Conservation (phyloP, 2,329 filamentous ascomycete genomes). For the Cadophora sp. region DNA sequence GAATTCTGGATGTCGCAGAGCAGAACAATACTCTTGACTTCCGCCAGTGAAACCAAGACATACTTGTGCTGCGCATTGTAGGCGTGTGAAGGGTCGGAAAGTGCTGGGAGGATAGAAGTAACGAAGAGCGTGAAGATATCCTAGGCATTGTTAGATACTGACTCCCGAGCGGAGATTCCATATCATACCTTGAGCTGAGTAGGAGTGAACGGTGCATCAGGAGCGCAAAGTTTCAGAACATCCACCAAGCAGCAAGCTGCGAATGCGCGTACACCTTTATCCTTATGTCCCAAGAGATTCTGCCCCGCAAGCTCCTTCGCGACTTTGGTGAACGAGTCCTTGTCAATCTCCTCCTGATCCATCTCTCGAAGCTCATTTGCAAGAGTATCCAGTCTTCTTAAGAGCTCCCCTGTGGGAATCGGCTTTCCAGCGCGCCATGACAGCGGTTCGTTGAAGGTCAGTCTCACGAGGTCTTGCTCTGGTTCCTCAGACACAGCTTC, state of each 20-base stretch:
- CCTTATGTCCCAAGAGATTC: slow-evolving; percentile 88
- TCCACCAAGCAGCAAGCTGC: slow-evolving; percentile 90
- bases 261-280: slow-evolving; percentile 90
- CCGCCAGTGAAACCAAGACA: slow-evolving; percentile 84
- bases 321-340: slow-evolving; percentile 82
- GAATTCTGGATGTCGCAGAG: slow-evolving; percentile 86
- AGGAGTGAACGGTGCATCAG: slow-evolving; percentile 90
- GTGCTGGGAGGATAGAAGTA: slow-evolving; percentile 79
- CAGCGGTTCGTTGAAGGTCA: slow-evolving; percentile 85
- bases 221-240: slow-evolving; percentile 89
- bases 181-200: slow-evolving; percentile 82
- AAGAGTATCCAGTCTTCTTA: slow-evolving; percentile 80
- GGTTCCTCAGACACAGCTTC: slow-evolving; percentile 37
- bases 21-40: slow-evolving; percentile 93
- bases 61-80: slow-evolving; percentile 96
- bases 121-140: slow-evolving; percentile 94
- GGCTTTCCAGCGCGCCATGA: slow-evolving; percentile 92
- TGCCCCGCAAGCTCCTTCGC: slow-evolving; percentile 84
- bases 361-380: slow-evolving; percentile 83
- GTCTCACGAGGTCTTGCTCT: slow-evolving; percentile 51
- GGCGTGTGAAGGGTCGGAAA: slow-evolving; percentile 84
- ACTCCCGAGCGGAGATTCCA: slow-evolving; percentile 6
- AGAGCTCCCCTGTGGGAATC: slow-evolving; percentile 82
- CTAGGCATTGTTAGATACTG: slow-evolving; percentile 52
- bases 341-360: slow-evolving; percentile 85